Base-by-base conservation (phyloP, 176 grass and related monocot genomes). In the Avena insularis region DNA sequence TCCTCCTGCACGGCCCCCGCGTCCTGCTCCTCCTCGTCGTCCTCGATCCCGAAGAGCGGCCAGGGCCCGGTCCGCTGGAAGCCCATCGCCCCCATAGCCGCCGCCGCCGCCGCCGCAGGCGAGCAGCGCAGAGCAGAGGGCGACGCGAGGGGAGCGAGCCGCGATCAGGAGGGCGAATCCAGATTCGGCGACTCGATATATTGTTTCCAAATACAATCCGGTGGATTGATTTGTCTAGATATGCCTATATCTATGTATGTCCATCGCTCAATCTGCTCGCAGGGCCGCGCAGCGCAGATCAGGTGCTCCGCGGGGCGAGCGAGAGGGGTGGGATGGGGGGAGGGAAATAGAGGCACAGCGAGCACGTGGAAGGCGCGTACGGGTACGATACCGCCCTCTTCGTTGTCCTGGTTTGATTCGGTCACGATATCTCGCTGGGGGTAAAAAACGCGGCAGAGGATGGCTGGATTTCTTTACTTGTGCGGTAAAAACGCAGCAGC, bases 81-180 rank as follows among this genome's bases (percentile, higher is more conserved):
- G 9, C 64, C 85, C 77, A 88, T 86, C 51, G 86, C 77, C 40
- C 68, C 71, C 90, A 91, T 91, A 2, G 35, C 80, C 48, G 9
- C 50, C 20, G 31, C n/a, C 79, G 25, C 9, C 69, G 70, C 19
- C 71, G 21, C 71, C 69, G 65, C 16, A 29, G 29, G 29, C 29
- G 29, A 29, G 29, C 29, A 29, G 29, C 1, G 61, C 10, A 13
- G 23, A 29, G 61, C 61, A 27, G 23, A 29, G 29, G 29, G 29
- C 29, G 29, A 29, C 29, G 29, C 29, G 29, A 29, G 29, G 29
- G 29, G 29, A 29, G 61, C 70, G 40, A 43, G 40, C 40, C 40
- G 43, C 46, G 46, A 23, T 75, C 71, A 27, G 46, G 46, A 46
- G 46, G n/a, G 46, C 12, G 5, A 75, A 75, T 48, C 71, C 71